A percentile compares a stretch with the other conserved stretches of the same genome.
Conservation (phyloP, 371 early-diverging fungal genomes). For the Saksenaea oblongispora region DNA sequence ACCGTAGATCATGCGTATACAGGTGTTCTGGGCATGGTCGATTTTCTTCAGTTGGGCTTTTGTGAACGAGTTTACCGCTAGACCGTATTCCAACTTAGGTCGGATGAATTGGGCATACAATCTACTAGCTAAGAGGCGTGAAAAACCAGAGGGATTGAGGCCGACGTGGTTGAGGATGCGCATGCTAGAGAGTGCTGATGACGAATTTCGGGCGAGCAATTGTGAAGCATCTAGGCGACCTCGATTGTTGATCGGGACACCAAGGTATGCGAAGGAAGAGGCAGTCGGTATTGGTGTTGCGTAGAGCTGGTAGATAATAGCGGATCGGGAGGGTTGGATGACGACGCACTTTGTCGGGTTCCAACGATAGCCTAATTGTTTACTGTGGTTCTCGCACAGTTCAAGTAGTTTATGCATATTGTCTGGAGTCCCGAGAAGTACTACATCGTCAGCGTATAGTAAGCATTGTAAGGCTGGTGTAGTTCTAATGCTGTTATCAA, state of each 20-base stretch:
- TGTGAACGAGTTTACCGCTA: too few species aligned
- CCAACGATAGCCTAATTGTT: conserved; percentile 1
- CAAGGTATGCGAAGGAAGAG: conserved; percentile 14
- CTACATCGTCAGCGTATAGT: neutral
- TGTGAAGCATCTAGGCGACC: conserved; percentile 3
- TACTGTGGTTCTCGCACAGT: neutral
- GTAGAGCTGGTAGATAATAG: conserved; percentile 6
- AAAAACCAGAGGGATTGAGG: too few species aligned
- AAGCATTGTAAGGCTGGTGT: neutral
- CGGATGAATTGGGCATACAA: too few species aligned
- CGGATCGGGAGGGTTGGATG: conserved; percentile 1
- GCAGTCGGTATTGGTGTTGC: conserved; percentile 4
- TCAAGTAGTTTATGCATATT: neutral
- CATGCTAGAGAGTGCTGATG: conserved; percentile 4
- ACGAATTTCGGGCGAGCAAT: conserved; percentile 1
- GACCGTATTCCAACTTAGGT: too few species aligned
- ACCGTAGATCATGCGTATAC: conserved; percentile 19
- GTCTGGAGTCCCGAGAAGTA: neutral
- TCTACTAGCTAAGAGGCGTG: too few species aligned
- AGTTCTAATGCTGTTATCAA: too few species aligned
- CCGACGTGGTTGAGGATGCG: neutral
- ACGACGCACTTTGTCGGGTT: neutral
- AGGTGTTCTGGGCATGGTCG: conserved; percentile 10
- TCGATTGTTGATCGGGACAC: conserved; percentile 9
- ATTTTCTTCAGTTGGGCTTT: too few species aligned